Evolutionary conservation across 164 flowering plant species (phyloP).

Genomic region (Berberis thunbergii): DNA sequence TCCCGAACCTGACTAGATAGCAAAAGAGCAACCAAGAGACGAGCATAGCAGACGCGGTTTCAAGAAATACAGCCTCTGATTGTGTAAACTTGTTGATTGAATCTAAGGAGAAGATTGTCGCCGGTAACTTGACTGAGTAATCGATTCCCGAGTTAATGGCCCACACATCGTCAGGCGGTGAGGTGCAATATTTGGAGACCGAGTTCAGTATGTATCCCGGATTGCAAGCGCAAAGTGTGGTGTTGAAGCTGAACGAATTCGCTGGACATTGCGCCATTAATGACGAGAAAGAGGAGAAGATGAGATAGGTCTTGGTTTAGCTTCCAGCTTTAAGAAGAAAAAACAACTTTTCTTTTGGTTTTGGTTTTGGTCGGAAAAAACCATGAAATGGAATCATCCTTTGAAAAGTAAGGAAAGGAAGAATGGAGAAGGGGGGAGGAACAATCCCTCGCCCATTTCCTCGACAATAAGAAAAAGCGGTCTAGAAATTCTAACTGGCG

Average conservation of each 20-base stretch:
- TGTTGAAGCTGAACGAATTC: constrained; percentile 51
- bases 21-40: constrained; percentile 66
- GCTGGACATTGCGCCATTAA: constrained; percentile 35
- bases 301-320: neutral
- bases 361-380: too few relatives aligned
- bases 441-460: too few relatives aligned
- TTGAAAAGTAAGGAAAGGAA: too few relatives aligned
- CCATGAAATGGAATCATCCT: too few relatives aligned
- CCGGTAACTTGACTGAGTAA: constrained; percentile 39
- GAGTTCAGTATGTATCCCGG: constrained; percentile 46
- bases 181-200: constrained; percentile 27
- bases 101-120: constrained; percentile 52
- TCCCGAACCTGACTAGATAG: constrained; percentile 37
- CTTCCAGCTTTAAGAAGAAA: too few relatives aligned
- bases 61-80: constrained; percentile 28
- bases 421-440: too few relatives aligned
- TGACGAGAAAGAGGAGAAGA: neutral
- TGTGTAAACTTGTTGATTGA: constrained; percentile 48
- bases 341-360: too few relatives aligned
- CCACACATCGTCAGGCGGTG: constrained; percentile 11
- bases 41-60: constrained; percentile 44
- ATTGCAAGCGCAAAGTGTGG: constrained; percentile 54
- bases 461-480: too few relatives aligned
- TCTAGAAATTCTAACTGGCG: too few relatives aligned
- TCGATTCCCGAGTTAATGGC: constrained; percentile 41